Conservation (phyloP, 2,329 filamentous ascomycete species). For the Echinosphaeria canescens region DNA sequence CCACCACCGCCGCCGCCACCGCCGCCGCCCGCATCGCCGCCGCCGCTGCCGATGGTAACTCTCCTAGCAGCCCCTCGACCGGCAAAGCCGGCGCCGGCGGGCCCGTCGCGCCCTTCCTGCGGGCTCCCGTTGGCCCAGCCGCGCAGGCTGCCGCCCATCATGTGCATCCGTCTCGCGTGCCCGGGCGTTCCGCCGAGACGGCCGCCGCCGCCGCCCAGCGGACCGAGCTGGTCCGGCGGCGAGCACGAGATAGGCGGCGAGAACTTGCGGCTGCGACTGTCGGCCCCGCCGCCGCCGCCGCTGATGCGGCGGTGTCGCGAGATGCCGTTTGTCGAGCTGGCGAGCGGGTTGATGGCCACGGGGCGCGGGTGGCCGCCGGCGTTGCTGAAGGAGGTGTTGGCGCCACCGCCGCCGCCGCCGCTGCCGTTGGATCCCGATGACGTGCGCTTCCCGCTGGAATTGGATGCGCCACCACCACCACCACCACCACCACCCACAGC, state of each 20-base stretch:
- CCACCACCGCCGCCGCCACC: no score
- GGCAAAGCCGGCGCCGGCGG: no score
- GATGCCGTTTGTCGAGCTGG: slow-evolving; percentile 31
- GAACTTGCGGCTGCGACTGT: slow-evolving; percentile 26
- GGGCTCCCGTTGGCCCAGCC: slow-evolving; percentile 7
- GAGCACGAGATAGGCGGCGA: slow-evolving; percentile 32
- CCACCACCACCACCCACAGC: no score
- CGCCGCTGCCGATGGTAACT: slow-evolving; percentile 19
- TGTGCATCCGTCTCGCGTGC: slow-evolving; percentile 35
- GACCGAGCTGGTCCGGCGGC: slow-evolving; percentile 12
- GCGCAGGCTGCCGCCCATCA: slow-evolving; percentile 19
- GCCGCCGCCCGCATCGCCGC: no score
- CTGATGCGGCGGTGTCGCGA: slow-evolving; percentile 28
- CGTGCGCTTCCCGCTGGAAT: slow-evolving; percentile 17
- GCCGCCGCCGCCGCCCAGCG: slow-evolving; percentile 1
- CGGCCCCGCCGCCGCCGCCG: no score
- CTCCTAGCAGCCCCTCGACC: slow-evolving; percentile 14
- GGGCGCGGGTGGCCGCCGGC: slow-evolving; percentile 11
- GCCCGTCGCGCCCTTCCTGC: slow-evolving; percentile 4
- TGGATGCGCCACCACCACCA: no score
- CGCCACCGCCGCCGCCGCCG: slow-evolving; percentile 6
- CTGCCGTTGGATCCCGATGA: slow-evolving; percentile 18
- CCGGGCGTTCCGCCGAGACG: slow-evolving; percentile 24
- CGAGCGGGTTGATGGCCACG: slow-evolving; percentile 12
- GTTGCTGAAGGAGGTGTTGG: slow-evolving; percentile 11